These are phyloP conservation scores for Vanilla planifolia DNA, from an alignment of 106 monocot genomes.

Conservation along the genomic window DNA sequence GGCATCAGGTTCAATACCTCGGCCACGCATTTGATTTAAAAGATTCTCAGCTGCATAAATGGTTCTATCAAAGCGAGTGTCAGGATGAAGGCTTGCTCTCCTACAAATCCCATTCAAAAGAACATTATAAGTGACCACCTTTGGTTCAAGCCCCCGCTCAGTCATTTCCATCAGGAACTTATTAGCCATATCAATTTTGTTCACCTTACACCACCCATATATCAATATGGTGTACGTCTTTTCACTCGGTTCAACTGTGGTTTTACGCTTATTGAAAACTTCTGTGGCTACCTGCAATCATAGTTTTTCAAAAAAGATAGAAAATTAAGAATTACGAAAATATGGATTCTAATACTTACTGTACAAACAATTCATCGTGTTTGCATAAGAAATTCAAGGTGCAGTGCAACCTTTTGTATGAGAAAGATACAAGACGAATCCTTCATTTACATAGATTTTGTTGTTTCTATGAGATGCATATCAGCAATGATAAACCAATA, in stretches of 20 bases:
- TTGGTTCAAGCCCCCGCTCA: slow-evolving; percentile 67
- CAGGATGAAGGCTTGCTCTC: slow-evolving; percentile 75
- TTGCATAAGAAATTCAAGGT: no score
- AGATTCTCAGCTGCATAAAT: slow-evolving; percentile 49
- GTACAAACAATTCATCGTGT: no score
- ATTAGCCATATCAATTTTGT: slow-evolving; percentile 51
- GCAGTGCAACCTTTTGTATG: no score
- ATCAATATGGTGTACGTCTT: slow-evolving; percentile 86
- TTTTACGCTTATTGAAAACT: slow-evolving; percentile 85
- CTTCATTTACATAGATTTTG: no score
- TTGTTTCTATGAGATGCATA: no score
- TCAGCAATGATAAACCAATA: no score
- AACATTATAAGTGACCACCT: slow-evolving; percentile 83
- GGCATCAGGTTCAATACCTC: slow-evolving; percentile 84
- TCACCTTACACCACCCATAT: slow-evolving; percentile 90
- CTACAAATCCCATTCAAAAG: slow-evolving; percentile 83
- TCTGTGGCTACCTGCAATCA: slow-evolving; percentile 77
- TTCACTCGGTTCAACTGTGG: slow-evolving; percentile 45
- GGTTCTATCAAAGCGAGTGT: slow-evolving; percentile 64
- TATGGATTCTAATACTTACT: no score
- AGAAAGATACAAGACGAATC: no score
- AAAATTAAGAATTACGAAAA: no score
- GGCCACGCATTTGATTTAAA: slow-evolving; percentile 56
- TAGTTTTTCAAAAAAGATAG: neutral
- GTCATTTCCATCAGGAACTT: slow-evolving; percentile 73